Conservation (phyloP, 768 basidiomycete species). For the Kwoniella europaea region DNA sequence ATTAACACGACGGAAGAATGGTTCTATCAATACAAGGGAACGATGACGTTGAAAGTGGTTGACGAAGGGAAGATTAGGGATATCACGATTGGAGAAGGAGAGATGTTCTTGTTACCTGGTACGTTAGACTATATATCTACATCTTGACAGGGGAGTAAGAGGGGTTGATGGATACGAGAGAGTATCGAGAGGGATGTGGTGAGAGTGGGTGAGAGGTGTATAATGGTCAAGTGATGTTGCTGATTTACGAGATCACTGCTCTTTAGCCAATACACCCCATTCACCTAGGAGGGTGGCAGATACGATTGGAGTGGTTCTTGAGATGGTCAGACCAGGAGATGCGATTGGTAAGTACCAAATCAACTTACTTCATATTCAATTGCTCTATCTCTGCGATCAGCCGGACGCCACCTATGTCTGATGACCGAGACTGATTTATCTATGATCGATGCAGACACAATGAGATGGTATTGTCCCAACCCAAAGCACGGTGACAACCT, state of each 20-base stretch:
- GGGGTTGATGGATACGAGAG: too few species aligned
- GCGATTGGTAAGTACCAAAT: slow-evolving; percentile 79
- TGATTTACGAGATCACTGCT: neutral
- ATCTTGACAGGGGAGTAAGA: too few species aligned
- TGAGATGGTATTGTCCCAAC: slow-evolving; percentile 87
- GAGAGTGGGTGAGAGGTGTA: neutral
- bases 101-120: slow-evolving; percentile 96
- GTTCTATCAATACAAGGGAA: slow-evolving; percentile 97
- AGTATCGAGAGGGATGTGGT: neutral
- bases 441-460: slow-evolving; percentile 66
- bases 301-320: slow-evolving; percentile 89
- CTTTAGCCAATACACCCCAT: slow-evolving; percentile 87
- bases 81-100: slow-evolving; percentile 87
- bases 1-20: slow-evolving; percentile 98
- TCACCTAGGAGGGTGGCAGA: slow-evolving; percentile 89
- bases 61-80: slow-evolving; percentile 65
- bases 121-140: too few species aligned
- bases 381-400: too few species aligned
- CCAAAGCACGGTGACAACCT: slow-evolving; percentile 65
- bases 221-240: too few species aligned
- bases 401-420: neutral
- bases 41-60: slow-evolving; percentile 85
- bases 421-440: too few species aligned
- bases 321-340: slow-evolving; percentile 76
- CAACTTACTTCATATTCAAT: too few species aligned